Evolutionary conservation across 2,329 filamentous ascomycete species (phyloP), one percentile per base, ranked within the genome.

Genomic region (Aspergillus fumigatus): DNA sequence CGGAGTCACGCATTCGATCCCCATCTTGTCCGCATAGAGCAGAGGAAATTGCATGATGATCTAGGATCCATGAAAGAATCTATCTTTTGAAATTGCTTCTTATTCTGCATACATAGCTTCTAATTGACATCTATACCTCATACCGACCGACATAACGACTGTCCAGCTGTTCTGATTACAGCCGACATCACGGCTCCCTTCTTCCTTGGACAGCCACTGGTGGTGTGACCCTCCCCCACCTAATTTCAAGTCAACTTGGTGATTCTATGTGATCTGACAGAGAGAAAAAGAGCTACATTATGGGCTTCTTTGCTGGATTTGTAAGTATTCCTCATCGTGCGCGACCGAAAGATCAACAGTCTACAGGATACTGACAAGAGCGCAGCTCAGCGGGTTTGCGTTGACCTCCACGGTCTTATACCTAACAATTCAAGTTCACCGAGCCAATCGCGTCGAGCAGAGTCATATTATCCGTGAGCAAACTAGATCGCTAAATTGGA

Each of bases 301-400:
- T 91, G 88, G 87, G 88, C 69, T 90, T 90, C 79, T 82, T 84
- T 63, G 81, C 85, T 45, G 88, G 89, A 65, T 89, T 92, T 72
- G 89, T 92, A 81, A 62, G 87, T 78, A 53, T 52, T 51, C 26
- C n/a, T n/a, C 25, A 26, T 4, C 4, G 14, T n/a, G 26, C 51
- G 45, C 9, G 2, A 32, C 5, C 19, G 27, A 41, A 19, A 27
- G 11, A 40, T 43, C 32, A 26, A 17, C 9, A 23, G 32, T 25
- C n/a, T n/a, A 26, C 48, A 29, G 45, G 8, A 51, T 53, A 26
- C 10, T 35, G 26, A 51, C 50, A 26, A 52, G 21, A 19, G 27
- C 49, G 56, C 63, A 92, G 88, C 84, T 88, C 62, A 87, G 88
- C 68, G 89, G 89, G 63, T 84, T 90, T 55, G 88, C 89, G 62